Conservation (phyloP, 129 eudicot species). For the Pittosporum tobira region DNA sequence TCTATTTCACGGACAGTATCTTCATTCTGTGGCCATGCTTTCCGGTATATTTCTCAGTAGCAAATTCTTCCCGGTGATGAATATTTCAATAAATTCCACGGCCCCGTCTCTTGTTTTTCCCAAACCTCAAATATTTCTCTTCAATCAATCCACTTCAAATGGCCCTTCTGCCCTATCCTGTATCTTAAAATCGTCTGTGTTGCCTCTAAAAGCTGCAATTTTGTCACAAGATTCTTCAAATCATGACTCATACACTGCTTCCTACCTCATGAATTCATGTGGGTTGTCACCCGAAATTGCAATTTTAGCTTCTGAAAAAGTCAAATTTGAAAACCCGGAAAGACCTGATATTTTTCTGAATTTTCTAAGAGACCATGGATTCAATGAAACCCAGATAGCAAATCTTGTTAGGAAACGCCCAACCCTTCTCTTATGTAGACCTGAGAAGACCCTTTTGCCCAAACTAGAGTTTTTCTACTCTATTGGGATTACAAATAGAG, state of each 20-base stretch:
- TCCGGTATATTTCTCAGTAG: background rate
- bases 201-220: background rate
- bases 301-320: slow-evolving; percentile 3
- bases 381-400: slow-evolving; percentile 1
- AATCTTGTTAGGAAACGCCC: slow-evolving; percentile 3
- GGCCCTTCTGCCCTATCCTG: background rate
- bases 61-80: slow-evolving; percentile 1
- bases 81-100: background rate
- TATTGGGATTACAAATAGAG: background rate
- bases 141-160: background rate
- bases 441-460: slow-evolving; percentile 10
- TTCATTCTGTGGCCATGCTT: background rate
- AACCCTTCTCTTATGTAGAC: background rate
- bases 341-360: slow-evolving; percentile 4
- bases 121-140: background rate
- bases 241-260: slow-evolving; percentile 4
- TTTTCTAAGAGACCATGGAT: slow-evolving; percentile 4
- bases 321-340: background rate
- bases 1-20: background rate
- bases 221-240: background rate
- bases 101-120: background rate
- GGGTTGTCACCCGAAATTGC: slow-evolving; percentile 19
- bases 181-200: background rate
- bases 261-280: slow-evolving; percentile 18
- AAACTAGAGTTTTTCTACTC: slow-evolving; percentile 7